Conservation (phyloP, 108 stramenopile genomes). For the Craspedostauros australis region DNA sequence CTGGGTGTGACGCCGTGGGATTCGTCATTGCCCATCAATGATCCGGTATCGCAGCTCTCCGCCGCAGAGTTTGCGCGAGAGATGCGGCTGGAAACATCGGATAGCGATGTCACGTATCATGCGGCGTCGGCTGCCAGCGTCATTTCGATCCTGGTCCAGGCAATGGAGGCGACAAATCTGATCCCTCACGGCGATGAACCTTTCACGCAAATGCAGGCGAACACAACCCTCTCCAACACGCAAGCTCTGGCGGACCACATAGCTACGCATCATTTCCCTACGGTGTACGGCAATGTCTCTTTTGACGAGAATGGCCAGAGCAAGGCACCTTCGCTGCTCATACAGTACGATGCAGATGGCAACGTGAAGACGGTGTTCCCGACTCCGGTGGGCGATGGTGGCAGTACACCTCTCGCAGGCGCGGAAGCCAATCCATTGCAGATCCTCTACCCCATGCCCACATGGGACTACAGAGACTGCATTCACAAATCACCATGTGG, state of each 20-base stretch:
- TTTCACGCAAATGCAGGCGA: not conserved
- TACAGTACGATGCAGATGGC: conserved; percentile 15
- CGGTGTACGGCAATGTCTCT: conserved; percentile 12
- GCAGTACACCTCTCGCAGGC: too few relatives aligned
- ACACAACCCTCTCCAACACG: not conserved
- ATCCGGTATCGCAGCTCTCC: conserved; percentile 13
- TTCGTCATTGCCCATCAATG: conserved; percentile 2
- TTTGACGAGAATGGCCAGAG: conserved; percentile 21
- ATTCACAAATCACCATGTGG: conserved; percentile 2
- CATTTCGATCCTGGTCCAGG: conserved; percentile 7
- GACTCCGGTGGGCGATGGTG: not conserved
- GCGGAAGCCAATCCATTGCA: too few relatives aligned
- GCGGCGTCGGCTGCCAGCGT: conserved; percentile 12
- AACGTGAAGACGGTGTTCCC: conserved; percentile 17
- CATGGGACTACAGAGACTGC: conserved; percentile 22
- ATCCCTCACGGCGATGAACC: not conserved
- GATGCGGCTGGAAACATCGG: not conserved
- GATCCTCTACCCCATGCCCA: conserved; percentile 30
- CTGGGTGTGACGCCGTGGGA: conserved; percentile 29
- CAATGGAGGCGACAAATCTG: conserved; percentile 7
- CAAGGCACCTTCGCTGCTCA: not conserved
- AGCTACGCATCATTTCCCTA: not conserved
- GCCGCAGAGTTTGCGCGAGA: conserved; percentile 13
- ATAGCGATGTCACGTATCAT: conserved; percentile 10
- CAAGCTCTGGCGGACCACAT: not conserved